A percentile compares a stretch with the other conserved stretches of the same genome.
These are phyloP conservation scores for Draba incana DNA, from an alignment of 345 rosid genomes.

Conservation along the genomic window DNA sequence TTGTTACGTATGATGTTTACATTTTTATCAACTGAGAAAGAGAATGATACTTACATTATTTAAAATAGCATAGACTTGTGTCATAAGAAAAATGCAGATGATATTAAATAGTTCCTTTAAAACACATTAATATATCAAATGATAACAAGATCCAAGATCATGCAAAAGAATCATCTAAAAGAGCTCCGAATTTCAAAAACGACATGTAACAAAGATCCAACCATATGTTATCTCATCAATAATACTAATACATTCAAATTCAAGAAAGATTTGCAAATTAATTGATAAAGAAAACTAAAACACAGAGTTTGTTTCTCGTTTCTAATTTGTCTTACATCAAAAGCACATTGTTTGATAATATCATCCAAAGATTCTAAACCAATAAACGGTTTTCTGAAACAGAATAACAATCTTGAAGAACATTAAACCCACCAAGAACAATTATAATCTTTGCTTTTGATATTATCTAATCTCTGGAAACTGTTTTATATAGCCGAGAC, in stretches of 20 bases:
- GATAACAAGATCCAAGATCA: conserved; percentile 42
- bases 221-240: conserved; percentile 19
- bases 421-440: conserved; percentile 23
- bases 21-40: no score
- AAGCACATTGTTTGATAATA: conserved; percentile 33
- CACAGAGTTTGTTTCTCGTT: conserved; percentile 32
- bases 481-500: conserved; percentile 29
- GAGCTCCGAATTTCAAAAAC: conserved; percentile 28
- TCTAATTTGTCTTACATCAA: background rate
- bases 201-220: conserved; percentile 29
- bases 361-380: conserved; percentile 27
- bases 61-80: conserved; percentile 29
- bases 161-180: conserved; percentile 38
- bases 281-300: conserved; percentile 11
- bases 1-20: no score
- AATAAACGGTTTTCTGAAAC: conserved; percentile 17
- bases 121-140: conserved; percentile 25
- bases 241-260: background rate
- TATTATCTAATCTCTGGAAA: conserved; percentile 18
- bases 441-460: conserved; percentile 18
- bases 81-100: conserved; percentile 23
- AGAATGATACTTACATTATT: conserved; percentile 15
- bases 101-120: conserved; percentile 29
- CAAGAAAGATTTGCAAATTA: background rate
- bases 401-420: conserved; percentile 36